These are phyloP conservation scores for Thalassia testudinum DNA, from an alignment of 116 monocot genomes.

Conservation along the genomic window DNA sequence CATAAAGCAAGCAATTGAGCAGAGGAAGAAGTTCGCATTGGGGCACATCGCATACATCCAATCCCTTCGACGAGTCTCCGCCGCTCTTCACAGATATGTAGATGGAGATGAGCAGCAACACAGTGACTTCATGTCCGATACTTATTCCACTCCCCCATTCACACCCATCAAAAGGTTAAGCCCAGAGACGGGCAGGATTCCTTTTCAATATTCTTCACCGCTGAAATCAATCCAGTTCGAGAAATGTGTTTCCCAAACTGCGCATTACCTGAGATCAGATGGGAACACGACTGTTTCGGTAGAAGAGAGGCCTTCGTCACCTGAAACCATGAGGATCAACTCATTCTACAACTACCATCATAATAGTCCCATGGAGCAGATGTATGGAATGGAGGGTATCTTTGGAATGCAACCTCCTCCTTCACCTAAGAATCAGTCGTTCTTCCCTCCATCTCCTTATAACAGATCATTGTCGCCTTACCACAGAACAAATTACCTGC, in stretches of 20 bases:
- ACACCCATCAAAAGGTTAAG: conserved; percentile 52
- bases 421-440: conserved; percentile 24
- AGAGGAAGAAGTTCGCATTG: conserved; percentile 46
- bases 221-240: conserved; percentile 15
- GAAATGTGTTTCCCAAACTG: conserved; percentile 20
- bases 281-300: conserved; percentile 27
- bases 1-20: conserved; percentile 70
- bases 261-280: conserved; percentile 32
- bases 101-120: conserved; percentile 36
- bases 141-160: conserved; percentile 45
- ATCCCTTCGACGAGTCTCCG: conserved; percentile 47
- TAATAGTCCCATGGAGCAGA: conserved; percentile 16
- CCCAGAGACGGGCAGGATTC: conserved; percentile 32
- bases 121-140: conserved; percentile 45
- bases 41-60: conserved; percentile 58
- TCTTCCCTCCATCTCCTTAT: conserved; percentile 21
- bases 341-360: conserved; percentile 16
- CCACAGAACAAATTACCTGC: conserved; percentile 32
- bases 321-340: conserved; percentile 40
- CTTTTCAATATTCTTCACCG: conserved; percentile 18
- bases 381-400: conserved; percentile 30
- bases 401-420: conserved; percentile 9
- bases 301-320: conserved; percentile 38
- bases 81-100: conserved; percentile 42
- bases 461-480: too few relatives aligned